Evolutionary conservation across 352 stramenopile species (phyloP).

Genomic region (Thraustochytrium striatum): DNA sequence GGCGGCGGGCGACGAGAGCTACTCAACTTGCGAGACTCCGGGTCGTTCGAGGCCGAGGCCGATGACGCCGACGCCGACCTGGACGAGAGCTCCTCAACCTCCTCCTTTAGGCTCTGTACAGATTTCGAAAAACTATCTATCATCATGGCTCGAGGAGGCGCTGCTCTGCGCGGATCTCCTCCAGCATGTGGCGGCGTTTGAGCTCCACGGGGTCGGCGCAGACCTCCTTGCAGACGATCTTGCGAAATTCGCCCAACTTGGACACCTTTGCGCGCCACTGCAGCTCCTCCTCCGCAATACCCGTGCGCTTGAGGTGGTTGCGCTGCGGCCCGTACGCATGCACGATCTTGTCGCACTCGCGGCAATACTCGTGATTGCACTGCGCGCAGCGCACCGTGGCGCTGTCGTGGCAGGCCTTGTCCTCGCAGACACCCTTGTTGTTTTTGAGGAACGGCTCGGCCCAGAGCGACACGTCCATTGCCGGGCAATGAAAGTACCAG

Average conservation of each 20-base stretch:
- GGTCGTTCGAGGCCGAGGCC: too few relatives aligned
- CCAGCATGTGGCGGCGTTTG: conserved; percentile 1
- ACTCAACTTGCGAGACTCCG: too few relatives aligned
- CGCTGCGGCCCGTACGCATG: conserved; percentile 17
- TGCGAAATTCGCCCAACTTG: neutral
- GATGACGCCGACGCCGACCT: too few relatives aligned
- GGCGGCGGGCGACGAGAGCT: too few relatives aligned
- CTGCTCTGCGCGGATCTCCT: conserved; percentile 9
- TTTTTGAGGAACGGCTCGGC: conserved; percentile 37
- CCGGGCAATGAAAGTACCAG: conserved; percentile 45
- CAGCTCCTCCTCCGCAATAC: conserved; percentile 24
- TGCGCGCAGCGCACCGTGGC: neutral
- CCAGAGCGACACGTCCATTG: conserved; percentile 22
- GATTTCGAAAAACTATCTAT: too few relatives aligned
- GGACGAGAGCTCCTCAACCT: too few relatives aligned
- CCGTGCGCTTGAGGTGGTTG: conserved; percentile 1
- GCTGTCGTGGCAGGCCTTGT: conserved; percentile 16
- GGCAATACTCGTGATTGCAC: conserved; percentile 43
- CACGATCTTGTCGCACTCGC: conserved; percentile 16
- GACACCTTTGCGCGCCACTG: neutral
- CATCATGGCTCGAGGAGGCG: too few relatives aligned
- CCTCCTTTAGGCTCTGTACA: too few relatives aligned
- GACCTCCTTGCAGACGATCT: neutral
- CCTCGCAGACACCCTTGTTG: conserved; percentile 7
- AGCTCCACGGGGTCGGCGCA: conserved; percentile 34